phyloP scores from a whole-genome alignment of 306 rosid genomes.

The Vachellia collinsii region DNA sequence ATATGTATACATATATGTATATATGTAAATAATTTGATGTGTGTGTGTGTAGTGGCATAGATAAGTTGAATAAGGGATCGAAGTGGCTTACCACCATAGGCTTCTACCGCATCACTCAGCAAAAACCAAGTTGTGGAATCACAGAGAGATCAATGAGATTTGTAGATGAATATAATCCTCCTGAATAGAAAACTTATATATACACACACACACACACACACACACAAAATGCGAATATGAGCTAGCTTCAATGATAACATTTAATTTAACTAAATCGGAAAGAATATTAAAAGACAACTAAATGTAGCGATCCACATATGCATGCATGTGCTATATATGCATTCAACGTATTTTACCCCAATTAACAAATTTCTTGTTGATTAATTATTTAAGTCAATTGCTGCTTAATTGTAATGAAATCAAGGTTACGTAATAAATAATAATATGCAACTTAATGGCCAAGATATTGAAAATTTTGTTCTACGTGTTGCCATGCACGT shows the following conservation, averaged over 20 bases:
- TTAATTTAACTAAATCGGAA: background rate
- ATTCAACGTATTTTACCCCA: background rate
- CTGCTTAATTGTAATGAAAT: background rate
- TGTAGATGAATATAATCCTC: background rate
- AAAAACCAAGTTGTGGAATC: background rate
- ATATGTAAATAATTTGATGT: too few species aligned
- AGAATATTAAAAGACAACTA: background rate
- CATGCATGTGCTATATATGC: slow-evolving; percentile 1
- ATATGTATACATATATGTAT: too few species aligned
- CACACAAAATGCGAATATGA: too few species aligned
- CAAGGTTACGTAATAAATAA: background rate
- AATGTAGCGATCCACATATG: slow-evolving; percentile 37
- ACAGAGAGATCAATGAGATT: background rate
- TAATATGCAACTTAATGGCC: background rate
- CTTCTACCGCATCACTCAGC: background rate
- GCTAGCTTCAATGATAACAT: background rate
- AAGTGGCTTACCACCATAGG: background rate
- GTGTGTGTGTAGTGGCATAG: background rate
- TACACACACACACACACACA: too few species aligned
- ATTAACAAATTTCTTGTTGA: background rate
- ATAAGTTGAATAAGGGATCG: background rate
- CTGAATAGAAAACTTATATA: background rate
- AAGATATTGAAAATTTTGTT: background rate
- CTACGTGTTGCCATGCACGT: background rate
- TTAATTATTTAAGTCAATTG: background rate